Evolutionary conservation across 306 rosid species (phyloP).

Genomic region (Sechiopsis laciniata): DNA sequence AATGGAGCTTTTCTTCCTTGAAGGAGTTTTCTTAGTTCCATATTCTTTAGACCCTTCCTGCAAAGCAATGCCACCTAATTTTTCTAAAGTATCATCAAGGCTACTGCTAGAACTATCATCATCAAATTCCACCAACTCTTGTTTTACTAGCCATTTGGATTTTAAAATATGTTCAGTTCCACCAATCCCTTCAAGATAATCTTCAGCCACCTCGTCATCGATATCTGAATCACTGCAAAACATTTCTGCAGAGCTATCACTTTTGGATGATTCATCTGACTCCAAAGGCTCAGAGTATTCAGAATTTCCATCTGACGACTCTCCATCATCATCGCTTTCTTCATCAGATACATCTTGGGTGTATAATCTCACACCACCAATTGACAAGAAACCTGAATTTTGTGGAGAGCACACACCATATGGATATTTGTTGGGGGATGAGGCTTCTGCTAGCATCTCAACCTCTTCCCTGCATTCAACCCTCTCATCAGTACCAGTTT

Average conservation of each 20-base stretch:
- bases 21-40: conserved; percentile 48
- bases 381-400: conserved; percentile 78
- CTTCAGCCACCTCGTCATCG: conserved; percentile 77
- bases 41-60: conserved; percentile 70
- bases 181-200: conserved; percentile 86
- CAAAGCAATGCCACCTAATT: conserved; percentile 70
- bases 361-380: conserved; percentile 78
- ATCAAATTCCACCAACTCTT: conserved; percentile 42
- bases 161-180: conserved; percentile 58
- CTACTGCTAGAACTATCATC: conserved; percentile 52
- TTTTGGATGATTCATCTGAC: conserved; percentile 43
- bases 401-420: conserved; percentile 22
- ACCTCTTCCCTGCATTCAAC: conserved; percentile 34
- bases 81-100: conserved; percentile 52
- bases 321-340: conserved; percentile 47
- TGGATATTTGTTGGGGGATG: conserved; percentile 41
- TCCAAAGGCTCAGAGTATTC: conserved; percentile 39
- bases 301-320: conserved; percentile 35
- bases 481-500: conserved; percentile 34
- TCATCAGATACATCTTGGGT: conserved; percentile 66
- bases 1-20: conserved; percentile 37
- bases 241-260: conserved; percentile 50
- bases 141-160: conserved; percentile 67
- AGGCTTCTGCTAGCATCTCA: conserved; percentile 30
- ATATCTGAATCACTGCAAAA: conserved; percentile 71